Base-by-base conservation (phyloP, 148 eudicot genomes). In the Salicornia ramosissima region DNA sequence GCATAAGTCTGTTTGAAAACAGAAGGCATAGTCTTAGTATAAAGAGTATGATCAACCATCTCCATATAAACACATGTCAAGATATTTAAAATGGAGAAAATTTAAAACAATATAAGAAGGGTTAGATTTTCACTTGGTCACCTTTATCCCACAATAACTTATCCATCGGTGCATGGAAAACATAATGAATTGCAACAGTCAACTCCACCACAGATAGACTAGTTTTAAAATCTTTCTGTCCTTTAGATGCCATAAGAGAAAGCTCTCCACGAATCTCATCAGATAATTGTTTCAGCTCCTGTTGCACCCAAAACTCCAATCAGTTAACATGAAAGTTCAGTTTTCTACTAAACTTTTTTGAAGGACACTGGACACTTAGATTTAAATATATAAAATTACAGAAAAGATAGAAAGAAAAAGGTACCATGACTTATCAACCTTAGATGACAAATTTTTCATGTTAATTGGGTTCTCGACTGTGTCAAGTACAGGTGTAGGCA, bases 131-230 rank as follows among this genome's bases (percentile, higher is more conserved):
- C 84, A 92, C 96, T 67, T 92, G 96, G 39, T 89, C 88, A 57
- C 83, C 93, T 55, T 74, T 77, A 85, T 89, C 97, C 96, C 97
- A 92, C 73, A 87, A 69, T 76, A 89, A 89, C 68, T 92, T 92
- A 84, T 92, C 97, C 83, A 87, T 54, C 15, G 97, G 97, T 24
- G 91, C 86, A 72, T 86, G 79, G 78, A 89, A 92, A 64, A 92
- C 91, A 81, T 83, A 82, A 79, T 89, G 97, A 69, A 92, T 77
- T 54, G 97, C 97, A 74, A 92, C 82, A 25, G 97, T 87, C 74
- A 92, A 71, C 80, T 92, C 97, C 56, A 87, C 96, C 66, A 75
- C 88, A 24, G 97, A 75, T 54, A 92, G 64, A 77, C 97, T 92
- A 47, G 88, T 71, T 79, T 71, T 79, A 22, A 83, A 36, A 45